These are phyloP conservation scores for Ceriops tagal DNA, from an alignment of 345 rosid genomes.

Conservation along the genomic window DNA sequence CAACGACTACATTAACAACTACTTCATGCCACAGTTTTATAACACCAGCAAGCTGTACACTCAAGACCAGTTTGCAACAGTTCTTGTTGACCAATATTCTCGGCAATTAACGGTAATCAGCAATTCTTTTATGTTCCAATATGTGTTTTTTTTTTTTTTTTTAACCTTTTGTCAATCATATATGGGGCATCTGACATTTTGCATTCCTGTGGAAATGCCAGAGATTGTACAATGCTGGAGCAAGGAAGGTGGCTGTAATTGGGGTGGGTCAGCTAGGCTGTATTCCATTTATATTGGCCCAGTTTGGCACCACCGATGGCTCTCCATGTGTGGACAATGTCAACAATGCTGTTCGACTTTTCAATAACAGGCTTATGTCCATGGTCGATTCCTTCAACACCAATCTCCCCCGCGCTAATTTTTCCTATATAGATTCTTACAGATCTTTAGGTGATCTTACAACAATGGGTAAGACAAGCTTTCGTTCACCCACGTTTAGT, in stretches of 20 bases:
- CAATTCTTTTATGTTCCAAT: neutral
- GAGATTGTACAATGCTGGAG: conserved; percentile 28
- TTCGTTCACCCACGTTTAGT: too few relatives aligned
- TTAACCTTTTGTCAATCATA: too few relatives aligned
- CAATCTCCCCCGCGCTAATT: conserved; percentile 8
- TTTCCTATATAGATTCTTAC: conserved; percentile 12
- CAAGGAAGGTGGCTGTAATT: conserved; percentile 31
- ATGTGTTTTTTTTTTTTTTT: too few relatives aligned
- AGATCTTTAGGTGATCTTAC: too few relatives aligned
- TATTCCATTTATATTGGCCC: conserved; percentile 15
- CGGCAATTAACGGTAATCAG: conserved; percentile 19
- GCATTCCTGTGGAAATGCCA: neutral
- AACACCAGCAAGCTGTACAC: conserved; percentile 12
- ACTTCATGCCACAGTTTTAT: conserved; percentile 3
- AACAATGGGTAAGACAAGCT: too few relatives aligned
- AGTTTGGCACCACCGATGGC: conserved; percentile 13
- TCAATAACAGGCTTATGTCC: conserved; percentile 22
- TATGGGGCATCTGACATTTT: too few relatives aligned
- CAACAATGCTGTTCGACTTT: conserved; percentile 25
- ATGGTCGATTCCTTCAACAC: conserved; percentile 20
- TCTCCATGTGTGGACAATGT: conserved; percentile 27
- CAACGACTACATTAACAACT: conserved; percentile 20
- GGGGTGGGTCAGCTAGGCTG: conserved; percentile 35
- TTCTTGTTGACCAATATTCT: conserved; percentile 21
- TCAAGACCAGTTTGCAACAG: conserved; percentile 25